Percentiles rank a stretch among this genome's conserved stretches.
phyloP scores from a whole-genome alignment of 805 yeast genomes.

The Lipomyces starkeyi region DNA sequence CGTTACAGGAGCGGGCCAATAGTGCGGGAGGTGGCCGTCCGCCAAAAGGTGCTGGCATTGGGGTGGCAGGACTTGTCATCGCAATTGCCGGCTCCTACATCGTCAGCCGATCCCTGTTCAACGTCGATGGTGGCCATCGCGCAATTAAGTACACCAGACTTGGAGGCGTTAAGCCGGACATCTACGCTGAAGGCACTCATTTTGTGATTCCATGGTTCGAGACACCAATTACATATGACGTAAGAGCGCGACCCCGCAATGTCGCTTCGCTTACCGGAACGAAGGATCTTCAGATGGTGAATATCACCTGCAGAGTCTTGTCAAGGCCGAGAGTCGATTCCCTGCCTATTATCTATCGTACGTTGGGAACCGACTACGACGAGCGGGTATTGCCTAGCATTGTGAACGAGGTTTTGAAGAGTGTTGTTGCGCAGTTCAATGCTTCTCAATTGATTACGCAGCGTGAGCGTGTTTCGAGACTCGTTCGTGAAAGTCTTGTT shows the following conservation, averaged over 20 bases:
- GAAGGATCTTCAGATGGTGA: slow-evolving; percentile 98
- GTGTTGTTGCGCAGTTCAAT: slow-evolving; percentile 97
- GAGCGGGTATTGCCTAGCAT: slow-evolving; percentile 98
- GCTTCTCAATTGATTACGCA: slow-evolving; percentile 99
- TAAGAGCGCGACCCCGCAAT: slow-evolving; percentile 95
- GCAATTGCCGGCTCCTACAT: slow-evolving; percentile 64
- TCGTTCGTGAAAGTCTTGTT: slow-evolving; percentile 87
- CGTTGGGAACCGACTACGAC: slow-evolving; percentile 93
- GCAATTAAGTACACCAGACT: slow-evolving; percentile 92
- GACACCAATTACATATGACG: slow-evolving; percentile 89
- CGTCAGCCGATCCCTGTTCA: slow-evolving; percentile 65
- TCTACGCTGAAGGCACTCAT: slow-evolving; percentile 94
- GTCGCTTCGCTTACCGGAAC: slow-evolving; percentile 97
- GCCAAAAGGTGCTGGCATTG: slow-evolving; percentile 42
- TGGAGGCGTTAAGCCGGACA: slow-evolving; percentile 79
- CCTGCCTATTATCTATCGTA: slow-evolving; percentile 85
- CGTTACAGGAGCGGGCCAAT: slow-evolving; percentile 34
- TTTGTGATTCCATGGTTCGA: slow-evolving; percentile 93
- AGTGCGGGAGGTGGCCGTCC: slow-evolving; percentile 21
- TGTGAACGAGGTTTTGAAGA: slow-evolving; percentile 94
- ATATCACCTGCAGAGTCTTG: slow-evolving; percentile 96
- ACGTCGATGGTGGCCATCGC: slow-evolving; percentile 98
- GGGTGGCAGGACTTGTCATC: slow-evolving; percentile 64
- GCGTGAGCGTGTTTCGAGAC: slow-evolving; percentile 91
- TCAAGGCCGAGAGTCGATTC: slow-evolving; percentile 82